Evolutionary conservation across 768 basidiomycete species (phyloP).

Genomic region (Lenzites betulinus): DNA sequence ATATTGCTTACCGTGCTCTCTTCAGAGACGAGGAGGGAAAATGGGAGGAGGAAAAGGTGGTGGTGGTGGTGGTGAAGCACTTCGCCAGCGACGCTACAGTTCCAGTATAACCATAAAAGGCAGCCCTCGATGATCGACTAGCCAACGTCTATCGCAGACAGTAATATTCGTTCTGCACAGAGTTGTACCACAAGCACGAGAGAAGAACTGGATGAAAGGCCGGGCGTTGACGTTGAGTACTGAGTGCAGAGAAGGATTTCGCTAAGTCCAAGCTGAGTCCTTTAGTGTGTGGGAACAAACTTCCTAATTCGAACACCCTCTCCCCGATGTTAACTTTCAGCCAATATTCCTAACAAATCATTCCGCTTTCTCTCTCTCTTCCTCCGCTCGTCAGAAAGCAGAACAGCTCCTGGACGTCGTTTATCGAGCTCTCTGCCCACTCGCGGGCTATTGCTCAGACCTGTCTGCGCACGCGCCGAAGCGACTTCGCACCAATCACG

Average conservation of each 20-base stretch:
- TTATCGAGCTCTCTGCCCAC: no score
- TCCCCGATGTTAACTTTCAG: neutral
- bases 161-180: neutral
- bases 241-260: neutral
- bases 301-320: neutral
- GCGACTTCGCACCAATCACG: slow-evolving; percentile 8
- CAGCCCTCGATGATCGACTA: slow-evolving; percentile 5
- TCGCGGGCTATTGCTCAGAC: no score
- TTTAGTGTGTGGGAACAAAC: neutral
- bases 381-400: no score
- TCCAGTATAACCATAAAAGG: slow-evolving; percentile 17
- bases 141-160: neutral
- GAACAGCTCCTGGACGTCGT: no score
- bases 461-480: neutral
- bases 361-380: neutral
- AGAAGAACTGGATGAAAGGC: no score
- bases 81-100: slow-evolving; percentile 11
- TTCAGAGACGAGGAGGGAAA: neutral
- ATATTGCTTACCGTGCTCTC: neutral
- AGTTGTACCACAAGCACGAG: neutral
- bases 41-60: neutral
- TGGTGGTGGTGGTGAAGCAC: neutral
- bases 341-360: neutral
- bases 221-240: neutral
- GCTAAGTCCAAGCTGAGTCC: slow-evolving; percentile 3